Conservation (phyloP, 2,329 filamentous ascomycete genomes). For the Aspergillus brunneoviolaceus region DNA sequence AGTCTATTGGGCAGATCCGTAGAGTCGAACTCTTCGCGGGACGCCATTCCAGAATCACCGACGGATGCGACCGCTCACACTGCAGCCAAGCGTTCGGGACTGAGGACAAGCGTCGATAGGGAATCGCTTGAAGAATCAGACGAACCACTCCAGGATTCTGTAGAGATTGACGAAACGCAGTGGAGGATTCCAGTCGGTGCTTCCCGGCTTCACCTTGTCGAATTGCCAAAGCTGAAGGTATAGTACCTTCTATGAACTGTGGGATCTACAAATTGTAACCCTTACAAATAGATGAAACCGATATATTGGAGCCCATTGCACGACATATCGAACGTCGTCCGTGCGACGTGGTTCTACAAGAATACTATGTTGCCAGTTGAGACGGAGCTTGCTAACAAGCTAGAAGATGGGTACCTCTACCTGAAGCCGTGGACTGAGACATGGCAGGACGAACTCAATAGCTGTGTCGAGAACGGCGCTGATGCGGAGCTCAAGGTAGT, state of each 20-base stretch:
- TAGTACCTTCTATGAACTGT: neutral
- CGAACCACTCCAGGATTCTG: slow-evolving; percentile 24
- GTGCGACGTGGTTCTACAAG: slow-evolving; percentile 96
- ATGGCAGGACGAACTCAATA: slow-evolving; percentile 87
- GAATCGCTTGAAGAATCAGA: slow-evolving; percentile 15
- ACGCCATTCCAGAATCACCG: slow-evolving; percentile 23
- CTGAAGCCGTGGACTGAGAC: slow-evolving; percentile 86
- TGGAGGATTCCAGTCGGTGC: slow-evolving; percentile 78
- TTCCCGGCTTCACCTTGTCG: slow-evolving; percentile 85
- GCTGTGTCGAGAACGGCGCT: slow-evolving; percentile 85
- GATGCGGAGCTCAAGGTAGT: slow-evolving; percentile 88
- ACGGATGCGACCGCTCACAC: slow-evolving; percentile 14
- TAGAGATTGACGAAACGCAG: slow-evolving; percentile 26
- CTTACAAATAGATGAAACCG: slow-evolving; percentile 71
- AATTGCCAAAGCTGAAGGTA: slow-evolving; percentile 67
- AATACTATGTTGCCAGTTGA: slow-evolving; percentile 92
- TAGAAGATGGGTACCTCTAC: slow-evolving; percentile 87
- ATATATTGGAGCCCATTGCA: slow-evolving; percentile 98
- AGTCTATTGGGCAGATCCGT: slow-evolving; percentile 32
- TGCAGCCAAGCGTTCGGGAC: slow-evolving; percentile 27
- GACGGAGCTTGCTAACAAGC: slow-evolving; percentile 79
- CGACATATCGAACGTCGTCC: slow-evolving; percentile 76
- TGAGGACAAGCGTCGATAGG: slow-evolving; percentile 27
- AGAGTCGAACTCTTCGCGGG: slow-evolving; percentile 27
- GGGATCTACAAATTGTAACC: slow-evolving; percentile 8